Conservation (phyloP, 1,284 basidiomycete genomes). For the Xanthoconium separans region DNA sequence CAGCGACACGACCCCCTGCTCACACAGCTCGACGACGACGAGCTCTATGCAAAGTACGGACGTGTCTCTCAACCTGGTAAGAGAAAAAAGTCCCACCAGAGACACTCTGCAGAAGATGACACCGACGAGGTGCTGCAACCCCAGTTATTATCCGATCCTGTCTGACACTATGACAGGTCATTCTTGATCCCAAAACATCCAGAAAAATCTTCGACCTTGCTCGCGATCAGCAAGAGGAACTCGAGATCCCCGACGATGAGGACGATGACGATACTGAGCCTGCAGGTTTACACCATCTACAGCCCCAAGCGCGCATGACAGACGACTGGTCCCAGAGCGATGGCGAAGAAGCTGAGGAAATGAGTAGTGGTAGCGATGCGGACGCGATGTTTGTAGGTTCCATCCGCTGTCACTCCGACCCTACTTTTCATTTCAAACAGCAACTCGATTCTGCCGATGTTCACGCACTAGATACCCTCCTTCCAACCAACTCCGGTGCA, state of each 20-base stretch:
- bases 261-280: slow-evolving; percentile 36
- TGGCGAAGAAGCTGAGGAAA: slow-evolving; percentile 44
- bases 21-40: slow-evolving; percentile 77
- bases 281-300: slow-evolving; percentile 43
- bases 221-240: slow-evolving; percentile 90
- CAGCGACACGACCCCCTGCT: slow-evolving; percentile 83
- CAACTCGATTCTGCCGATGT: slow-evolving; percentile 90
- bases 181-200: slow-evolving; percentile 85
- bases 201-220: slow-evolving; percentile 92
- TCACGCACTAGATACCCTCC: slow-evolving; percentile 77
- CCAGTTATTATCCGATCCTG: neutral
- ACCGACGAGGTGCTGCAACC: slow-evolving; percentile 48
- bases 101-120: slow-evolving; percentile 46
- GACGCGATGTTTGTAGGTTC: slow-evolving; percentile 61
- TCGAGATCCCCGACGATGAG: slow-evolving; percentile 55
- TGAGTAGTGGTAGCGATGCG: slow-evolving; percentile 50
- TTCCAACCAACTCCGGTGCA: slow-evolving; percentile 69
- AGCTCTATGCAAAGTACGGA: slow-evolving; percentile 73
- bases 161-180: slow-evolving; percentile 47
- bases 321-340: slow-evolving; percentile 52
- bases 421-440: slow-evolving; percentile 41
- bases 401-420: neutral
- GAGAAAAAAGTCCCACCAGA: slow-evolving; percentile 56
- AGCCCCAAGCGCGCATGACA: slow-evolving; percentile 22
- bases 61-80: slow-evolving; percentile 72